Evolutionary conservation across 1,139 yeast genomes (phyloP).

Genomic region (Scheffersomyces cryptocercus): DNA sequence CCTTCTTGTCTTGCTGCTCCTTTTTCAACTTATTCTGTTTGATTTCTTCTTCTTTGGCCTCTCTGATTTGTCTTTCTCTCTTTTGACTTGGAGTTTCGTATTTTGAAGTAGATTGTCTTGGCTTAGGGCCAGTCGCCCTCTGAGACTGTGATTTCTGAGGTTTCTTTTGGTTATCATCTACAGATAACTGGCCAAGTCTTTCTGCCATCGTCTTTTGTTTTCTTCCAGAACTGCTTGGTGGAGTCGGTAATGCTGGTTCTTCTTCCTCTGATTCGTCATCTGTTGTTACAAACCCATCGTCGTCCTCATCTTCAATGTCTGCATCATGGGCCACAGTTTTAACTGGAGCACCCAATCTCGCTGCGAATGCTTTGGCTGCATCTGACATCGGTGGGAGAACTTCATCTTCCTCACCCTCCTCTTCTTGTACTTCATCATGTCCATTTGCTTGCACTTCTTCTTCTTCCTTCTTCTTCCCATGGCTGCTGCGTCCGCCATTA

Average conservation of each 20-base stretch:
- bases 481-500: slow-evolving; percentile 1
- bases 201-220: slow-evolving; percentile 18
- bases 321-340: not conserved
- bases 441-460: slow-evolving; percentile 3
- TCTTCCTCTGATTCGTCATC: slow-evolving; percentile 7
- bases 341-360: slow-evolving; percentile 19
- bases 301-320: not conserved
- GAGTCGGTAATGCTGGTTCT: not conserved
- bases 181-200: slow-evolving; percentile 17
- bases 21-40: slow-evolving; percentile 1
- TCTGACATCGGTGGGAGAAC: slow-evolving; percentile 23
- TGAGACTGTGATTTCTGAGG: not conserved
- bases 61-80: slow-evolving; percentile 10
- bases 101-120: slow-evolving; percentile 1
- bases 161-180: not conserved
- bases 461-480: slow-evolving; percentile 3
- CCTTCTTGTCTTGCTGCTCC: slow-evolving; percentile 12
- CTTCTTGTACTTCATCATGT: not conserved
- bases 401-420: slow-evolving; percentile 10
- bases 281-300: slow-evolving; percentile 7
- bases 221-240: not conserved
- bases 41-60: not conserved
- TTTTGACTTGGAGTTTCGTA: slow-evolving; percentile 15
- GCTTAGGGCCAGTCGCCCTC: not conserved
- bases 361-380: slow-evolving; percentile 29